Conservation (phyloP, 169 alveolate species). For the Eimeria maxima region DNA sequence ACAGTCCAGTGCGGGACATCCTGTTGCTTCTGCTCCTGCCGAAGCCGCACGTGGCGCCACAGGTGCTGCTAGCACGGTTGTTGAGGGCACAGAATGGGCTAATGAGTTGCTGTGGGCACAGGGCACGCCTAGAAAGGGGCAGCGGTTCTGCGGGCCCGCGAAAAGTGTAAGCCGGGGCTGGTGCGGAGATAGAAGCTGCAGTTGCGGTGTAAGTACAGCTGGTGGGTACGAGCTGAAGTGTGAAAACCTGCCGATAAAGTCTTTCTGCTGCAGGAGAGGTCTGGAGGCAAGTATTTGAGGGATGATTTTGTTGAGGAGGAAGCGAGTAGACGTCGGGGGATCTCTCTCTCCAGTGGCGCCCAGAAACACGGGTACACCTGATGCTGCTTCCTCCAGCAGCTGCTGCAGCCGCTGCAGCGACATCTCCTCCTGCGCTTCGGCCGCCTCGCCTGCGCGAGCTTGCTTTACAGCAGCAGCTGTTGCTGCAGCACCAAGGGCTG, state of each 20-base stretch:
- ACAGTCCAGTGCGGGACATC: neutral
- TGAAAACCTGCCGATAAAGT: neutral
- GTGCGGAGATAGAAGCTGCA: neutral
- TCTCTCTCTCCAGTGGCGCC: neutral
- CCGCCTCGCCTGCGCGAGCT: constrained; percentile 46
- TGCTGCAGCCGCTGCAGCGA: constrained; percentile 77
- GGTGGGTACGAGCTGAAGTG: neutral
- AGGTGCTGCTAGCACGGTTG: neutral
- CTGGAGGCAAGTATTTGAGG: constrained; percentile 14
- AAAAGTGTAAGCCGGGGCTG: neutral
- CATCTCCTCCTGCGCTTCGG: constrained; percentile 65
- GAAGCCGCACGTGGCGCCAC: neutral
- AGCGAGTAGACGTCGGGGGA: neutral
- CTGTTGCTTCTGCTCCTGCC: constrained; percentile 47
- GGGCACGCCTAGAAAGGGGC: neutral
- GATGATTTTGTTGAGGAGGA: constrained; percentile 29
- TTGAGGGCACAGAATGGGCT: neutral
- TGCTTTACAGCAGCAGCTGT: constrained; percentile 59
- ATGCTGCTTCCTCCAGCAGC: constrained; percentile 74
- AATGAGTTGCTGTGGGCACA: neutral
- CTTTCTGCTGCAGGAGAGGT: constrained; percentile 35
- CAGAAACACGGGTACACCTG: constrained; percentile 26
- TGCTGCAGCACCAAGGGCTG: constrained; percentile 26
- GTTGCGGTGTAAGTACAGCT: neutral
- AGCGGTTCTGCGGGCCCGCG: neutral